phyloP scores from a whole-genome alignment of 2,329 filamentous ascomycete genomes.

The Chrysoporthe austroafricana region DNA sequence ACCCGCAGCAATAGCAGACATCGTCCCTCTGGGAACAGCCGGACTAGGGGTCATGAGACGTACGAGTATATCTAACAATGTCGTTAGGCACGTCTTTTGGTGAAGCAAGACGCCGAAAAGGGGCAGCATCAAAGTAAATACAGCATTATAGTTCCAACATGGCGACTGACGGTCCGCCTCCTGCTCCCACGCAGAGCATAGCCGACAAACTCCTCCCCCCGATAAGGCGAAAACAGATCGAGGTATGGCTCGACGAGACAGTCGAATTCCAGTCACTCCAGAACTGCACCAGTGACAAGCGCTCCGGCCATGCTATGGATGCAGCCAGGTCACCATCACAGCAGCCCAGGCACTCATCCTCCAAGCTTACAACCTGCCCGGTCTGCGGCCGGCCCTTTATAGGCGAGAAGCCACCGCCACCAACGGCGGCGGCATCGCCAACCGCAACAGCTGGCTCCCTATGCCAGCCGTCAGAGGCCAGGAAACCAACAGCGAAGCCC shows the following conservation, averaged over 20 bases:
- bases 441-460: not conserved
- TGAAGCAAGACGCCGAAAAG: not conserved
- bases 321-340: not conserved
- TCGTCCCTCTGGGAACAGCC: not conserved
- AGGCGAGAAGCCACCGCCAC: not conserved
- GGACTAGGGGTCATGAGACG: not conserved
- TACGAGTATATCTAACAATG: not conserved
- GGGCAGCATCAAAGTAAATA: not conserved
- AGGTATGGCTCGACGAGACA: slow-evolving; percentile 24
- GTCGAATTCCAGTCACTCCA: not conserved
- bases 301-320: slow-evolving; percentile 17
- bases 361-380: not conserved
- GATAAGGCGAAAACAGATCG: slow-evolving; percentile 19
- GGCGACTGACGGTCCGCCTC: not conserved
- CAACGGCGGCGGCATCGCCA: not conserved
- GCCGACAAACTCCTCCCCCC: slow-evolving; percentile 19
- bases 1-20: too few species aligned
- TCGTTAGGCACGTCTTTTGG: not conserved
- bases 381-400: slow-evolving; percentile 21
- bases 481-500: not conserved
- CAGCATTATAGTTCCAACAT: not conserved
- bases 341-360: not conserved
- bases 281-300: slow-evolving; percentile 11
- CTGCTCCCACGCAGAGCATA: not conserved
- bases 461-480: not conserved